A percentile compares a stretch with the other conserved stretches of the same genome.
Conservation (phyloP, 1,139 yeast species). For the Scheffersomyces lignicola region DNA sequence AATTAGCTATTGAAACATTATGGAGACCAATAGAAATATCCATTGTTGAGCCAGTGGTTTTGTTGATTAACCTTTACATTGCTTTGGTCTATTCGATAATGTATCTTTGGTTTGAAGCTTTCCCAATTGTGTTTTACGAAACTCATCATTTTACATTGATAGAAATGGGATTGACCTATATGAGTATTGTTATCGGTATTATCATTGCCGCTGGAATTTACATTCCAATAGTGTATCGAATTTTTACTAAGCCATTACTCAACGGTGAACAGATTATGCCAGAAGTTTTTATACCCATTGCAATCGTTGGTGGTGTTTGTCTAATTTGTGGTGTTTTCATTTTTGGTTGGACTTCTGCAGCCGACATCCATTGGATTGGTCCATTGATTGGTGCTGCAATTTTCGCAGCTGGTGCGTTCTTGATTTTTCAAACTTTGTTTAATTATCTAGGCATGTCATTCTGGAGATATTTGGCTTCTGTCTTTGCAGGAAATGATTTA, state of each 20-base stretch:
- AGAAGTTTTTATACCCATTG: conserved; percentile 56
- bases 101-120: conserved; percentile 33
- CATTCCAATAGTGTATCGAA: conserved; percentile 12
- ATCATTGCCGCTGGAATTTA: conserved; percentile 19
- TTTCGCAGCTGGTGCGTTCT: conserved; percentile 23
- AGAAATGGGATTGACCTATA: conserved; percentile 17
- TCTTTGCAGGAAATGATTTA: conserved; percentile 26
- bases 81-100: conserved; percentile 25
- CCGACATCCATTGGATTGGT: conserved; percentile 27
- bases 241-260: conserved; percentile 22
- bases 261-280: conserved; percentile 48
- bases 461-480: conserved; percentile 23
- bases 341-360: conserved; percentile 28
- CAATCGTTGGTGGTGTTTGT: conserved; percentile 28
- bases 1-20: conserved; percentile 38
- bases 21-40: conserved; percentile 51
- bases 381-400: conserved; percentile 25
- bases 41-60: conserved; percentile 43
- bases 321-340: conserved; percentile 28
- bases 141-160: conserved; percentile 24
- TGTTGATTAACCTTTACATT: conserved; percentile 41
- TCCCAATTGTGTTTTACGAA: conserved; percentile 27
- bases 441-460: conserved; percentile 64
- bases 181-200: conserved; percentile 17
- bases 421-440: conserved; percentile 26